A percentile compares a stretch with the other conserved stretches of the same genome.
Evolutionary conservation across 768 basidiomycete genomes (phyloP).

Genomic region (Leccinum subgranulosum): DNA sequence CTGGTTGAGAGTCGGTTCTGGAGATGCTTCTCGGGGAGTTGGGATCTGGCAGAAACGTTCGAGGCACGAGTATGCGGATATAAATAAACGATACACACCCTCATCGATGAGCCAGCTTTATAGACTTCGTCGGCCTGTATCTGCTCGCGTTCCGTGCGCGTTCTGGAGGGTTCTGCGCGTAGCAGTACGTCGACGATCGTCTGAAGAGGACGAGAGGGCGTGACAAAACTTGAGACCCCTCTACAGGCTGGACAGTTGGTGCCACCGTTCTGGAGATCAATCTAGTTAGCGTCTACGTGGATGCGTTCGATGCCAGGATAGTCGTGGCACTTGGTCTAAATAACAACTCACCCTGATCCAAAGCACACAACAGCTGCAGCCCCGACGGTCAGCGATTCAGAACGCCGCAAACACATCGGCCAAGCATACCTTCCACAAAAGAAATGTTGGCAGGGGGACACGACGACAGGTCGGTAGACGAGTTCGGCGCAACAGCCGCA

Average conservation of each 20-base stretch:
- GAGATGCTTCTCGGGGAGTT: slow-evolving; percentile 69
- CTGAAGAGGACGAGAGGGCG: slow-evolving; percentile 72
- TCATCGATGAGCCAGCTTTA: slow-evolving; percentile 53
- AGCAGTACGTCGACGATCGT: slow-evolving; percentile 68
- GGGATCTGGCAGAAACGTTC: slow-evolving; percentile 53
- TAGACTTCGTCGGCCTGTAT: slow-evolving; percentile 84
- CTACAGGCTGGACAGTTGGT: slow-evolving; percentile 84
- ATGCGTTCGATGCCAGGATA: not conserved
- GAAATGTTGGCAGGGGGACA: slow-evolving; percentile 85
- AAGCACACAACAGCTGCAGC: slow-evolving; percentile 66
- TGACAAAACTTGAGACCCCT: slow-evolving; percentile 60
- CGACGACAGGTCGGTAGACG: slow-evolving; percentile 78
- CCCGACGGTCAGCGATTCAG: slow-evolving; percentile 43
- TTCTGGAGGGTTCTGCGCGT: slow-evolving; percentile 65
- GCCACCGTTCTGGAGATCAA: slow-evolving; percentile 65
- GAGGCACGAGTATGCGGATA: not conserved
- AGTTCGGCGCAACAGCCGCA: slow-evolving; percentile 85
- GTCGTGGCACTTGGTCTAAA: slow-evolving; percentile 4
- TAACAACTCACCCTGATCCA: slow-evolving; percentile 74
- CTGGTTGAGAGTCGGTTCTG: slow-evolving; percentile 67
- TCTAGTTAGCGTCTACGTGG: slow-evolving; percentile 8
- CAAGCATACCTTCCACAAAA: slow-evolving; percentile 78
- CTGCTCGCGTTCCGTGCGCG: slow-evolving; percentile 66
- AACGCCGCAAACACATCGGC: not conserved
- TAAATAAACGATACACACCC: slow-evolving; percentile 43